phyloP scores from a whole-genome alignment of 2,329 filamentous ascomycete species.

The Microsporum canis region DNA sequence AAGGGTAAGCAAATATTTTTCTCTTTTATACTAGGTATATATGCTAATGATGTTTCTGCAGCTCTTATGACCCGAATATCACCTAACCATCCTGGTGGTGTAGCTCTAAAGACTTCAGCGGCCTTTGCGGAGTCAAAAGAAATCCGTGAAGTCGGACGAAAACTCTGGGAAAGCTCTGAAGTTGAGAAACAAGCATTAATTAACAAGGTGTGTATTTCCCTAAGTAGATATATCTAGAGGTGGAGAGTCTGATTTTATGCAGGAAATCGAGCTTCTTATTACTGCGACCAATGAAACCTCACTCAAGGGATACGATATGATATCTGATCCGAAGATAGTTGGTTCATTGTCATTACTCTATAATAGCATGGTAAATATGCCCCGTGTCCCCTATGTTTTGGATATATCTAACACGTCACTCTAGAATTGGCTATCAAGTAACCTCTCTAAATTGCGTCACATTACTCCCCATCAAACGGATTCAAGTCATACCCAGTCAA shows the following conservation, averaged over 20 bases:
- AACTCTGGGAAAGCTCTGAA: slow-evolving; percentile 48
- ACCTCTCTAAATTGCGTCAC: slow-evolving; percentile 67
- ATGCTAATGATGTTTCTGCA: slow-evolving; percentile 13
- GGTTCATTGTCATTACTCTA: slow-evolving; percentile 77
- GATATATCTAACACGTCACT: neutral
- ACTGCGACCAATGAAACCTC: slow-evolving; percentile 45
- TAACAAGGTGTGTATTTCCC: slow-evolving; percentile 40
- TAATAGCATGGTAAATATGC: slow-evolving; percentile 62
- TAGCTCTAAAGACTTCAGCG: slow-evolving; percentile 63
- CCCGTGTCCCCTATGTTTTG: neutral
- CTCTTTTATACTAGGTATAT: neutral
- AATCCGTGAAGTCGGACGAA: slow-evolving; percentile 57
- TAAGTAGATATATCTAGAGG: neutral
- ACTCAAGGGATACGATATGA: slow-evolving; percentile 68
- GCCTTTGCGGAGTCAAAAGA: slow-evolving; percentile 57
- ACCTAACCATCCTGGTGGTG: slow-evolving; percentile 38
- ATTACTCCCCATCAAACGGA: slow-evolving; percentile 71
- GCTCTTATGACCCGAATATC: slow-evolving; percentile 53
- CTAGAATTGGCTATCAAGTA: slow-evolving; percentile 77
- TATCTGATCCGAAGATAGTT: slow-evolving; percentile 78
- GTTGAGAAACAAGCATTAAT: slow-evolving; percentile 46
- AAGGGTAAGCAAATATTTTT: slow-evolving; percentile 41
- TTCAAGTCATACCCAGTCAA: slow-evolving; percentile 39
- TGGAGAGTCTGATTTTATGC: slow-evolving; percentile 5
- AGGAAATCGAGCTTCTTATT: slow-evolving; percentile 46